Base-by-base conservation (phyloP, 495 filamentous ascomycete species). In the Articulospora tetracladia region DNA sequence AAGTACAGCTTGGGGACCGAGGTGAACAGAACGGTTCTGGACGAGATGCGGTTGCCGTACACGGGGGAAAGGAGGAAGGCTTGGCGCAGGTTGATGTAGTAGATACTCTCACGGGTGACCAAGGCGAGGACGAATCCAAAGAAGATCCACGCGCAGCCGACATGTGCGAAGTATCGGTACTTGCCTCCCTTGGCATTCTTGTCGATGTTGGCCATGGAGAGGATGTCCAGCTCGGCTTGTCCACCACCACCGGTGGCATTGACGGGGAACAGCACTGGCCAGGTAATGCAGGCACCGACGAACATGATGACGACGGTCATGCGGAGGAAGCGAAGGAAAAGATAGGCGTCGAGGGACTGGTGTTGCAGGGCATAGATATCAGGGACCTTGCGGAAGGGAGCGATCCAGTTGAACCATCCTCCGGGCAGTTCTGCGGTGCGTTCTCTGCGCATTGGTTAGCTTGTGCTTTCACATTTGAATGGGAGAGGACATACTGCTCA, bases 21-120 rank as follows among this genome's bases (percentile, higher is more conserved):
- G 25, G 90, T 87, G 73, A 97, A 96, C 15, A 98, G 85, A 6
- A 98, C 91, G 30, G 93, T 98, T 60, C 92, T 85, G 2, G 94
- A 95, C 1, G 95, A 98, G 60, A 98, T 87, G 65, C 93, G 90
- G 66, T 85, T 89, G 51, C 92, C 83, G 72, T 97, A 93, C 26
- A 90, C 77, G 17, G 93, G 93, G 36, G 92, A 93, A 58, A 96
- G 80, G 51, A 94, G 79, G 75, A 96, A 97, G 1, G 95, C 94
- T 77, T 98, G 95, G 65, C 93, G 91, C 59, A 98, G 72, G 72
- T 96, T 97, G 81, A 97, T 90, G 73, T 90, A 96, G 82, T 84
- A 97, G 71, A 98, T 87, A 74, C 85, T 87, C 74, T 98, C 94
- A 49, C 95, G 84, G 61, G 93, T 89, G 61, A 98, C 85, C 71